Conservation (phyloP, 192 early-diverging fungal genomes). For the Mortierella antarctica region DNA sequence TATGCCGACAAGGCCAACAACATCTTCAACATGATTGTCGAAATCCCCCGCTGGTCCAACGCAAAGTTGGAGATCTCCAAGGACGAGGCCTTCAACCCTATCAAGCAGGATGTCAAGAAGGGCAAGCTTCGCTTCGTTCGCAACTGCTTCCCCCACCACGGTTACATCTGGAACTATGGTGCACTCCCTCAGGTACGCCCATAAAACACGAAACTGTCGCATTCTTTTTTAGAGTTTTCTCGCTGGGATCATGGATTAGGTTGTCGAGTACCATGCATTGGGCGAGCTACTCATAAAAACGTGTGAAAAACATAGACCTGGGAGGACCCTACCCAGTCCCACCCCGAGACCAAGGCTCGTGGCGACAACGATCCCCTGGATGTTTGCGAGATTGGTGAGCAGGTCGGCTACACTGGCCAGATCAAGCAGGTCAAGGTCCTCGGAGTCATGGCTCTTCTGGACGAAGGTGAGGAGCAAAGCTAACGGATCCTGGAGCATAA, state of each 20-base stretch:
- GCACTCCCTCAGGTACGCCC: conserved; percentile 87
- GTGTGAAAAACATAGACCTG: conserved; percentile 73
- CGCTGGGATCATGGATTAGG: not conserved
- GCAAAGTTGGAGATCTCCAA: conserved; percentile 99
- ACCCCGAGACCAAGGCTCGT: conserved; percentile 94
- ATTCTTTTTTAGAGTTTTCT: not conserved
- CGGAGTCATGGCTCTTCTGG: conserved; percentile 98
- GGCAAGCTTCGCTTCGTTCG: conserved; percentile 98
- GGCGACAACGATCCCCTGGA: conserved; percentile 99
- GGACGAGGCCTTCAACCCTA: conserved; percentile 97
- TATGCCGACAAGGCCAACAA: conserved; percentile 92
- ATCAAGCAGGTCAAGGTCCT: conserved; percentile 99
- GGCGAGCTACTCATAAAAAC: no score
- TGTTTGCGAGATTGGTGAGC: conserved; percentile 98
- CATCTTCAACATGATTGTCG: conserved; percentile 98
- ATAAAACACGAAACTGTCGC: not conserved
- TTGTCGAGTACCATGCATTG: no score
- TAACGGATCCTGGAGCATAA: not conserved
- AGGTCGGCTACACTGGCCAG: conserved; percentile 91
- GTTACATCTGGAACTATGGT: conserved; percentile 99
- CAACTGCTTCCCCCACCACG: conserved; percentile 99
- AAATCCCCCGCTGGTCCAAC: conserved; percentile 99
- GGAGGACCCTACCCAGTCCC: conserved; percentile 93
- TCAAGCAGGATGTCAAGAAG: conserved; percentile 99
- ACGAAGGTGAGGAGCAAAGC: conserved; percentile 75